These are phyloP conservation scores for Diddensiella santjacobensis DNA, from an alignment of 805 yeast genomes.

Conservation along the genomic window DNA sequence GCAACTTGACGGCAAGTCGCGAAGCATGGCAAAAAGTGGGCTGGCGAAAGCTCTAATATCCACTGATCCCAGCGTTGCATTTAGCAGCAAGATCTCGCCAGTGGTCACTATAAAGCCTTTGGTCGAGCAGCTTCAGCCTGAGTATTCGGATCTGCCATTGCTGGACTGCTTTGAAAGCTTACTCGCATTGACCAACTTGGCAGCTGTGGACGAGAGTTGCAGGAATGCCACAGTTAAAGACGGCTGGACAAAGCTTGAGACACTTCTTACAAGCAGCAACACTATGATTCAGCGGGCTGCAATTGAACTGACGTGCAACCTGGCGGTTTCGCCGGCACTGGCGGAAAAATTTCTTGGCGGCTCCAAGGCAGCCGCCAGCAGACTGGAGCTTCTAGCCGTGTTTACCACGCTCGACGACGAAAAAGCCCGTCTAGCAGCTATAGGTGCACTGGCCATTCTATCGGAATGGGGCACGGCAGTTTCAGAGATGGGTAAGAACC, in stretches of 20 bases:
- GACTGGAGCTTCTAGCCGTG: slow-evolving; percentile 32
- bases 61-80: slow-evolving; percentile 33
- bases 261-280: slow-evolving; percentile 43
- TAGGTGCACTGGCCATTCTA: slow-evolving; percentile 39
- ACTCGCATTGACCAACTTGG: slow-evolving; percentile 64
- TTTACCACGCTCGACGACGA: slow-evolving; percentile 34
- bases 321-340: slow-evolving; percentile 39
- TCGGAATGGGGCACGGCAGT: slow-evolving; percentile 37
- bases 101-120: slow-evolving; percentile 32
- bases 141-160: slow-evolving; percentile 25
- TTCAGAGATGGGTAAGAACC: slow-evolving; percentile 26
- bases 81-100: slow-evolving; percentile 33
- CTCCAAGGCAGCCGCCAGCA: slow-evolving; percentile 24
- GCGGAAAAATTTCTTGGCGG: slow-evolving; percentile 38
- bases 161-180: slow-evolving; percentile 51
- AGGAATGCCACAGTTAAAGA: slow-evolving; percentile 39
- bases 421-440: slow-evolving; percentile 35
- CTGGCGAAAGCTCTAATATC: slow-evolving; percentile 36
- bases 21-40: slow-evolving; percentile 28
- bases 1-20: slow-evolving; percentile 20
- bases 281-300: slow-evolving; percentile 52
- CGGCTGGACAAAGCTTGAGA: slow-evolving; percentile 47
- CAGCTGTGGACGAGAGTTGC: slow-evolving; percentile 43
- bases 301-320: slow-evolving; percentile 61
- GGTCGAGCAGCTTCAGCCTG: slow-evolving; percentile 26